Percentiles rank a stretch among this genome's conserved stretches.
Conservation (phyloP, 257 asterid genomes). For the Ballota nigra region DNA sequence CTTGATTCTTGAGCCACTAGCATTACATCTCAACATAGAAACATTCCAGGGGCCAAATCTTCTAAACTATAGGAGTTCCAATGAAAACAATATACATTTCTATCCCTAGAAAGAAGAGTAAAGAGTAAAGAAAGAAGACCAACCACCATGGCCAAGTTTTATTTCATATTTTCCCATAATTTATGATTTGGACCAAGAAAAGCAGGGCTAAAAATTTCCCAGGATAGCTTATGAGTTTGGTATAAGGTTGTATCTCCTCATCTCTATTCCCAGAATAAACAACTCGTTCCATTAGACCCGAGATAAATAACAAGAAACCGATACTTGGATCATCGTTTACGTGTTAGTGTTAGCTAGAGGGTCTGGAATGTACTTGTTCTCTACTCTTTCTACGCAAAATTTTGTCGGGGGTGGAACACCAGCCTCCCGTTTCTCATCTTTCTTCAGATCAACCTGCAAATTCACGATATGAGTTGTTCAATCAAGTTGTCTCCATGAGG, state of each 20-base stretch:
- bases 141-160: constrained; percentile 3
- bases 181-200: not conserved
- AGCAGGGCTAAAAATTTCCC: not conserved
- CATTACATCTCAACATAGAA: not conserved
- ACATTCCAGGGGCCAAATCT: not conserved
- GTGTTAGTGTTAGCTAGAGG: constrained; percentile 32
- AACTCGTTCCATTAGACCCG: not conserved
- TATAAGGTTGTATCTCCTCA: not conserved
- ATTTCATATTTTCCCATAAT: not conserved
- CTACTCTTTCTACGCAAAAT: constrained; percentile 49
- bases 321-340: constrained; percentile 27
- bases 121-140: not conserved
- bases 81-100: constrained; percentile 4
- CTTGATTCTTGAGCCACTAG: not conserved
- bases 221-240: not conserved
- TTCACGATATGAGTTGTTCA: not conserved
- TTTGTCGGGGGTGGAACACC: constrained; percentile 28
- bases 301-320: constrained; percentile 20
- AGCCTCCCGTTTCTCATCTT: constrained; percentile 10
- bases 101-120: not conserved
- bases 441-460: constrained; percentile 44
- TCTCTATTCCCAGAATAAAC: constrained; percentile 10
- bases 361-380: no score
- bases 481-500: not conserved
- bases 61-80: not conserved